Evolutionary conservation across 140 eudicot species (phyloP), one percentile per base, ranked within the genome.

Genomic region (Oenanthe javanica): DNA sequence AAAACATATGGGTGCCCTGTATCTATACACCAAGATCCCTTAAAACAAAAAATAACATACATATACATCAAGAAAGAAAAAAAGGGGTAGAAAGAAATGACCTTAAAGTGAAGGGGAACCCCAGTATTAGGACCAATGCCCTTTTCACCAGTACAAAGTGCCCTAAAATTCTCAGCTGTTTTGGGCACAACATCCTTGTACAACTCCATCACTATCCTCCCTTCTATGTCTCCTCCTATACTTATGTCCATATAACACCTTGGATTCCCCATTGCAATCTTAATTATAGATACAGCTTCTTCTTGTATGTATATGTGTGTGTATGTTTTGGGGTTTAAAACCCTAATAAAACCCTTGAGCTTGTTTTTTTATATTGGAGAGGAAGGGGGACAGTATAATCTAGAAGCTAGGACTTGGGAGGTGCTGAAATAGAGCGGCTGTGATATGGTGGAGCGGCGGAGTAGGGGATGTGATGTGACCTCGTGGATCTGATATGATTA

Each of bases 151-250:
- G 97, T 95, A 83, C 99, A 95, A 61, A 95, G 97, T 67, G 97
- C 97, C 91, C 99, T 94, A 80, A 94, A 94, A 85, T 94, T 94
- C 79, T 94, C 99, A 14, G 92, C 97, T 5, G 99, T 95, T 86
- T 82, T 92, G 0, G 99, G 99, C 40, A 95, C 99, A 50, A 91
- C 81, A 36, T 95, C 92, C 43, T 84, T 87, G 84, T 84, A 95
- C 0, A 95, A 76, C 82, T 95, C 99, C 18, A 95, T 81, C n/a
- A 95, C 92, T 1, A 95, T 82, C 75, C 99, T 86, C 61, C 99
- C 99, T 80, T 89, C 99, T 54, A 92, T 64, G 73, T 95, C 99
- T 18, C 99, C 99, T 49, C 96, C 99, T 48, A 95, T 91, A 84
- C 96, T 90, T 15, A 95, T 86, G 81, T 95, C 99, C 89, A 95